Evolutionary conservation across 164 flowering plant species (phyloP), one percentile per base, ranked within the genome.

Genomic region (Amborella trichopoda): DNA sequence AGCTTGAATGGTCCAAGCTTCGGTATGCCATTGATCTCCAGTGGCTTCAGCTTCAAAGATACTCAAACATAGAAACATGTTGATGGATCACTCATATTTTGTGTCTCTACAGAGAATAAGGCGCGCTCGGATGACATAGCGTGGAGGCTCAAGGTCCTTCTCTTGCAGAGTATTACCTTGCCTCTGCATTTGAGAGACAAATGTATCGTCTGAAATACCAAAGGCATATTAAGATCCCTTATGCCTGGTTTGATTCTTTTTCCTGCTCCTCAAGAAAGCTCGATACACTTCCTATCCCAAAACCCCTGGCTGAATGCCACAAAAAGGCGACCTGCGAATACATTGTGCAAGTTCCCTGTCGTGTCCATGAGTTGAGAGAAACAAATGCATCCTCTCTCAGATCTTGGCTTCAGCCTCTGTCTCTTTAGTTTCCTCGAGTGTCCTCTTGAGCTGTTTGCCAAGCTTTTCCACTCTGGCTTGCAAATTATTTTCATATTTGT

Each of bases 391-490:
- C 62, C 81, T 75, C 49, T 83, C 96, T 28, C 90, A 85, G 16
- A 87, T 68, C 54, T 87, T 83, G 44, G 63, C 73, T 56, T 87
- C 90, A 37, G 83, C 87, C 48, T 87, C 96, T 61, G 77, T 69
- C 61, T 81, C 96, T 55, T 66, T 79, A 26, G 80, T 77, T 60
- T 87, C 96, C 65, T 87, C 94, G 39, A 87, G 63, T 54, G 83
- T 79, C 64, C 81, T 75, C 48, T 81, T 78, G 43, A 87, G 75
- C 28, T 74, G 62, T 22, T 81, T 75, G 65, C 50, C 56, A 23
- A 88, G 88, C 68, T 88, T 79, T 51, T 69, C 82, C 20, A 88
- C 82, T 27, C 67, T 73, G 33, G 94, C 96, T 60, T 83, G 96
- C 75, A 79, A 57, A 62, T 83, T 83, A 43, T 69, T 83, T 64